Conservation (phyloP, 495 filamentous ascomycete genomes). For the Cudoniella acicularis region DNA sequence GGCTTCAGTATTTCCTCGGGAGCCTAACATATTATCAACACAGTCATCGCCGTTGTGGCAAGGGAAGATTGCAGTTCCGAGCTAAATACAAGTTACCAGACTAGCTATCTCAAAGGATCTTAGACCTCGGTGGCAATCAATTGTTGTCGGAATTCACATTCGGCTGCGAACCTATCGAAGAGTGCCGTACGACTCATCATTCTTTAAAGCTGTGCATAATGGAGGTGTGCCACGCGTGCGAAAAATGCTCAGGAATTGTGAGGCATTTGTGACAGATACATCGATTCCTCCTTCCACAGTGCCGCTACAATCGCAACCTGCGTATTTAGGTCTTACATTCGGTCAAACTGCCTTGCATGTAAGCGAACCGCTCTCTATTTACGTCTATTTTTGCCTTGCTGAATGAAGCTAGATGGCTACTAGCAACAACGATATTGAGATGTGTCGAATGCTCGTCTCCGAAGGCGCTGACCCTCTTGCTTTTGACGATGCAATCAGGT, state of each 20-base stretch:
- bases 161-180: background rate
- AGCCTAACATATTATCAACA: background rate
- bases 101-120: background rate
- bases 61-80: background rate
- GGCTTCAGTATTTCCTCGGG: background rate
- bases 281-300: background rate
- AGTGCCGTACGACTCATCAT: background rate
- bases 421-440: background rate
- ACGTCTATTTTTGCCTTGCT: background rate
- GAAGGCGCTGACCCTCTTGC: background rate
- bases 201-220: background rate
- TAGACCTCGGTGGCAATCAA: background rate
- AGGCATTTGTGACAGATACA: background rate
- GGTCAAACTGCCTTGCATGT: no score
- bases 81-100: background rate
- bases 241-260: background rate
- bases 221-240: background rate
- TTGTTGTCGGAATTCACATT: background rate
- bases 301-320: no score
- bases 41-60: background rate
- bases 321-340: no score
- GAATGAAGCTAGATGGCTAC: background rate
- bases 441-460: conserved; percentile 2
- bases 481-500: background rate
- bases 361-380: no score